phyloP scores from a whole-genome alignment of 768 basidiomycete species.

The Lactarius tabidus region DNA sequence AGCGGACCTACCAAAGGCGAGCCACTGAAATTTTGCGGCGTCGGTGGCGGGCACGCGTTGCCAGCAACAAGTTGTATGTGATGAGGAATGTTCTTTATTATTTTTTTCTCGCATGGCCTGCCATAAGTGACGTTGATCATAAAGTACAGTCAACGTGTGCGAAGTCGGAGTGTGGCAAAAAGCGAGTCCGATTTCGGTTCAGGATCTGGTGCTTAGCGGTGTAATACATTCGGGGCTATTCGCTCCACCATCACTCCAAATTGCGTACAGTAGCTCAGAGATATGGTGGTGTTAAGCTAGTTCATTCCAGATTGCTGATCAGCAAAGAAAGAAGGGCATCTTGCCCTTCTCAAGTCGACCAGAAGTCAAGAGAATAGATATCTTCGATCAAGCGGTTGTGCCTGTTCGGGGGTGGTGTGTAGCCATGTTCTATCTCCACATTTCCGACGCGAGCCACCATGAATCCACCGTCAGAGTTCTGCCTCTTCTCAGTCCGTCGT shows the following conservation, averaged over 20 bases:
- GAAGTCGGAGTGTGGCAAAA: not conserved
- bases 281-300: not conserved
- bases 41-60: constrained; percentile 9
- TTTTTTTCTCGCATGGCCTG: not conserved
- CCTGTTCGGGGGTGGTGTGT: not conserved
- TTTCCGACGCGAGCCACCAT: not conserved
- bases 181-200: not conserved
- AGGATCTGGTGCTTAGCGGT: not conserved
- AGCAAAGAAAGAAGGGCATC: not conserved
- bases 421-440: not conserved
- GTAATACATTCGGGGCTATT: not conserved
- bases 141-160: not conserved
- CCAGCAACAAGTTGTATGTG: not conserved
- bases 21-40: constrained; percentile 7
- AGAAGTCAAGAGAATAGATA: not conserved
- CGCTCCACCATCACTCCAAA: not conserved
- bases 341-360: not conserved
- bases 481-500: constrained; percentile 1
- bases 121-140: constrained; percentile 1
- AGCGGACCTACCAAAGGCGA: not conserved
- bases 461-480: not conserved
- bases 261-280: not conserved
- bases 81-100: constrained; percentile 1
- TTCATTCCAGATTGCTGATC: not conserved
- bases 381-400: not conserved